Percentiles rank a stretch among this genome's conserved stretches.
These are phyloP conservation scores for Rhizophagus prolifer DNA, from an alignment of 192 early-diverging fungal genomes.

Conservation along the genomic window DNA sequence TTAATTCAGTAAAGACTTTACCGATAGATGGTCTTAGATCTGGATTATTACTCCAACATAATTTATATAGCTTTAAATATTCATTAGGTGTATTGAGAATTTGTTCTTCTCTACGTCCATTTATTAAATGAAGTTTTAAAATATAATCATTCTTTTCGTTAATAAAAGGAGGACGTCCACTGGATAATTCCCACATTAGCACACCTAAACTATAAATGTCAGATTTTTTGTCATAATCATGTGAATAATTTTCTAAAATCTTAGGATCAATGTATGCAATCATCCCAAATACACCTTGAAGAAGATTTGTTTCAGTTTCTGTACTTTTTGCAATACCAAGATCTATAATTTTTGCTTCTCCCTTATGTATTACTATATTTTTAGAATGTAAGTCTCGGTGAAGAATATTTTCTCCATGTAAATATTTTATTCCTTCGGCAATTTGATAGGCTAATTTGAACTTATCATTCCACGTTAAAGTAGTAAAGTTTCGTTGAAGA, in stretches of 20 bases:
- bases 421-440: too few species aligned
- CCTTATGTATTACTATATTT: too few species aligned
- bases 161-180: not conserved
- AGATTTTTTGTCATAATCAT: not conserved
- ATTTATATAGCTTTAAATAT: not conserved
- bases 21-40: not conserved
- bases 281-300: not conserved
- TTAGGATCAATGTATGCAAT: not conserved
- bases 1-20: not conserved
- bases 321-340: too few species aligned
- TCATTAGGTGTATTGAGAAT: not conserved
- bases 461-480: too few species aligned
- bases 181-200: not conserved
- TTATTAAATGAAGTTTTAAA: not conserved
- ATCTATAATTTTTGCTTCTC: too few species aligned
- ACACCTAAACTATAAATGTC: conserved; percentile 1
- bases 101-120: not conserved
- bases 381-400: too few species aligned
- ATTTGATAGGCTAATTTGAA: too few species aligned
- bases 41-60: not conserved
- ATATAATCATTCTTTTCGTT: not conserved
- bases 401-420: too few species aligned
- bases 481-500: not conserved
- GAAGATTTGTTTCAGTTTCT: not conserved
- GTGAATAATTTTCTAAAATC: not conserved